Conservation (phyloP, 2,329 filamentous ascomycete genomes). For the Torrubiella hemipterigena region DNA sequence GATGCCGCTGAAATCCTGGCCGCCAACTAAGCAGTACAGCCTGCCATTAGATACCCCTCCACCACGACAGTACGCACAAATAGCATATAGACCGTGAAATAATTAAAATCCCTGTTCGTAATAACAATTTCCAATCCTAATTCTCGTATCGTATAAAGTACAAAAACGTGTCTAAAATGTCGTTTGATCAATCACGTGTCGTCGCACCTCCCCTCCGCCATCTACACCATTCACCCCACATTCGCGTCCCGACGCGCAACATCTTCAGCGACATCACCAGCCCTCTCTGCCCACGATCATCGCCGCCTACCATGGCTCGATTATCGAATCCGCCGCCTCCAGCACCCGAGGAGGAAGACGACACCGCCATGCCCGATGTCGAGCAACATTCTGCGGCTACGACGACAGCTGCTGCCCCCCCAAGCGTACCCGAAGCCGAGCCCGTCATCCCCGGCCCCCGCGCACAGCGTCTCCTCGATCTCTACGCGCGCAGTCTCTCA, state of each 20-base stretch:
- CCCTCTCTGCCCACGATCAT: too few relatives aligned
- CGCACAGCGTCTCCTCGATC: conserved; percentile 39
- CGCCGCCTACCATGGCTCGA: too few relatives aligned
- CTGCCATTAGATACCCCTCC: too few relatives aligned
- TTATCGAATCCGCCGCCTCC: too few relatives aligned
- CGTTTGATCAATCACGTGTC: background rate
- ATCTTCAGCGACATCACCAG: background rate
- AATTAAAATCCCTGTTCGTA: background rate
- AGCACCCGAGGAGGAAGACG: too few relatives aligned
- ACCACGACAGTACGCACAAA: too few relatives aligned
- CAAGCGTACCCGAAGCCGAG: background rate
- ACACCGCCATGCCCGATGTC: too few relatives aligned
- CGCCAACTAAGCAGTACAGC: conserved; percentile 43
- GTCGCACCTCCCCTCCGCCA: background rate
- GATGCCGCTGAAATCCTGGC: conserved; percentile 46
- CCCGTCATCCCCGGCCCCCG: conserved; percentile 48
- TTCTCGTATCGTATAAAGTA: too few relatives aligned
- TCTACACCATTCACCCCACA: too few relatives aligned
- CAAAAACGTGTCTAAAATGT: background rate
- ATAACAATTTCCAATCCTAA: background rate
- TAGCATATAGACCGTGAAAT: too few relatives aligned
- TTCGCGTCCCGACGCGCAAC: background rate
- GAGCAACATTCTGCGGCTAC: too few relatives aligned
- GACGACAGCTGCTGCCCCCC: background rate
- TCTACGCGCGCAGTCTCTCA: conserved; percentile 38